A percentile compares a stretch with the other conserved stretches of the same genome.
phyloP scores from a whole-genome alignment of 1,139 yeast species.

The Protomyces inundatus region DNA sequence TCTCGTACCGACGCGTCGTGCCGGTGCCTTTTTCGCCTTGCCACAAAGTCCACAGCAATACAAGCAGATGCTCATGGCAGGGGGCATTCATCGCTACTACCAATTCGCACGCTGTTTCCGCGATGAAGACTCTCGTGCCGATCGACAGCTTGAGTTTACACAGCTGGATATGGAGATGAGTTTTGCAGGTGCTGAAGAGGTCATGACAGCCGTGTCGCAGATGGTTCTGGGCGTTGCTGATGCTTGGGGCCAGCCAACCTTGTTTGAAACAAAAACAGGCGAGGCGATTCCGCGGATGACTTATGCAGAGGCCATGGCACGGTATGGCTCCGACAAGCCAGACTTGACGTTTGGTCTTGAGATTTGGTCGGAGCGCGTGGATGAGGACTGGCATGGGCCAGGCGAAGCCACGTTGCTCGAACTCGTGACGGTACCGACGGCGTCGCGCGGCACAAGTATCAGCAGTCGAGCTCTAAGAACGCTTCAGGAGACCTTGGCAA shows the following conservation, averaged over 20 bases:
- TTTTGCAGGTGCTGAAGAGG: conserved; percentile 64
- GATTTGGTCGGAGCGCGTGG: conserved; percentile 41
- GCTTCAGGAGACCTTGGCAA: background rate
- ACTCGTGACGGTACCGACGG: background rate
- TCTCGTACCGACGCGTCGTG: conserved; percentile 76
- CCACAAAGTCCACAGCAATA: conserved; percentile 98
- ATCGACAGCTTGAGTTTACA: conserved; percentile 96
- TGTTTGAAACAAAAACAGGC: conserved; percentile 34
- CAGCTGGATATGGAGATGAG: conserved; percentile 94
- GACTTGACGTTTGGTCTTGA: conserved; percentile 61
- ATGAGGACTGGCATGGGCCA: background rate
- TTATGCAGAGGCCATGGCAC: conserved; percentile 63
- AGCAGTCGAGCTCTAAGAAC: background rate
- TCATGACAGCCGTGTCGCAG: conserved; percentile 58
- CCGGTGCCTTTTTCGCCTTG: conserved; percentile 66
- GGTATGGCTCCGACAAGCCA: conserved; percentile 91
- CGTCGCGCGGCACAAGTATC: background rate
- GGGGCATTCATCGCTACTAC: conserved; percentile 79
- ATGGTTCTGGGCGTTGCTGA: conserved; percentile 41
- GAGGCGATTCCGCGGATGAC: conserved; percentile 43
- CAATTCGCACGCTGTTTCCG: conserved; percentile 92
- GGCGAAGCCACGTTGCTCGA: background rate
- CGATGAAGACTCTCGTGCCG: conserved; percentile 90
- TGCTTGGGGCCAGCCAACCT: conserved; percentile 24
- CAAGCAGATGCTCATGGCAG: conserved; percentile 88